Conservation (phyloP, 1,284 basidiomycete species). For the Grifola frondosa region DNA sequence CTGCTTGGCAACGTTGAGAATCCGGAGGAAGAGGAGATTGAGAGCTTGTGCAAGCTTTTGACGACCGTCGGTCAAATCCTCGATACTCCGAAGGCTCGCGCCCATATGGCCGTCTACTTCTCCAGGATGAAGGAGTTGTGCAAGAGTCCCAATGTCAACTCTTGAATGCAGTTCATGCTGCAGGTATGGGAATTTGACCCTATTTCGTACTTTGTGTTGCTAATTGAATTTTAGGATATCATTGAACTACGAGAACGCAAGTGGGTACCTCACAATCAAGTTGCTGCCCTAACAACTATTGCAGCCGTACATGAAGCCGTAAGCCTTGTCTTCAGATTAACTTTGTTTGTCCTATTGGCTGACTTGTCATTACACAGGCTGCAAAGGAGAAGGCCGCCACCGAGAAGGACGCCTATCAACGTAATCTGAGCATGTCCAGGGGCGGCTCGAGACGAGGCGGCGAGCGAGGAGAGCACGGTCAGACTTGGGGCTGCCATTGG, state of each 20-base stretch:
- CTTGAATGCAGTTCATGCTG: constrained; percentile 95
- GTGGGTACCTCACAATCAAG: constrained; percentile 76
- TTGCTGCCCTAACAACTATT: constrained; percentile 86
- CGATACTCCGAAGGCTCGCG: constrained; percentile 78
- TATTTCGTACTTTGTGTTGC: background rate
- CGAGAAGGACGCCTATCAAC: constrained; percentile 62
- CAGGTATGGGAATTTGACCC: constrained; percentile 57
- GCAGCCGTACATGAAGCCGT: constrained; percentile 89
- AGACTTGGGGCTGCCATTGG: constrained; percentile 79
- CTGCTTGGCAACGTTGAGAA: constrained; percentile 89
- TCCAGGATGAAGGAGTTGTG: constrained; percentile 81
- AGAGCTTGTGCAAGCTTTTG: constrained; percentile 91
- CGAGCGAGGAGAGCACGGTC: constrained; percentile 57
- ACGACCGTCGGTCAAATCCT: constrained; percentile 85
- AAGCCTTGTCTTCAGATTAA: too few relatives aligned
- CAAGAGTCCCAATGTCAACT: constrained; percentile 73
- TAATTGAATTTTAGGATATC: constrained; percentile 40
- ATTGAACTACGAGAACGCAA: constrained; percentile 84
- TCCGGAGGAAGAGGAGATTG: constrained; percentile 97
- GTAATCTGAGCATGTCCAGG: constrained; percentile 59
- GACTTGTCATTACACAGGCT: constrained; percentile 41
- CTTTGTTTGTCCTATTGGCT: too few relatives aligned
- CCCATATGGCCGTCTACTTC: constrained; percentile 93
- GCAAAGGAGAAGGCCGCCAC: constrained; percentile 67
- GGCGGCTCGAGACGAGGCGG: constrained; percentile 89